Conservation (phyloP, 371 early-diverging fungal genomes). For the Mortierella sp. region DNA sequence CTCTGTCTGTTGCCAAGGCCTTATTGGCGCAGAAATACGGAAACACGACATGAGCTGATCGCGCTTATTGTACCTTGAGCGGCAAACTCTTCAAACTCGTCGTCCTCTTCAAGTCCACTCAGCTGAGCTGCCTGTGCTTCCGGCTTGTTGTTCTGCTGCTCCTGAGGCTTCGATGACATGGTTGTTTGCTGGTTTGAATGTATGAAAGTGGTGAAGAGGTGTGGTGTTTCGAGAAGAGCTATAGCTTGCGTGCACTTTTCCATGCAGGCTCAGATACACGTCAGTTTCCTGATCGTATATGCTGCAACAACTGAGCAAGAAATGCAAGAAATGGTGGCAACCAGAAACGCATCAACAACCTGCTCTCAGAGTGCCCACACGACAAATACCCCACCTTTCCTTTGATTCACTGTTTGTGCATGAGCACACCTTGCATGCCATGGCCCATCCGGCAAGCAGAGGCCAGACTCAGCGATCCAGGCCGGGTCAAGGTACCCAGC, state of each 20-base stretch:
- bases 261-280: background rate
- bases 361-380: too few species aligned
- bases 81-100: conserved; percentile 93
- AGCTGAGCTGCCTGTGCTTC: conserved; percentile 60
- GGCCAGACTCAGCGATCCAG: conserved; percentile 7
- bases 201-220: conserved; percentile 1
- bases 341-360: too few species aligned
- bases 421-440: conserved; percentile 11
- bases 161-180: conserved; percentile 36
- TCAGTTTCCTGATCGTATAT: background rate
- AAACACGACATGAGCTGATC: background rate
- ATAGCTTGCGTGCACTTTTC: too few species aligned
- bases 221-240: background rate
- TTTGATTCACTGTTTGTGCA: background rate
- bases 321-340: conserved; percentile 16
- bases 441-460: conserved; percentile 12
- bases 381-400: too few species aligned
- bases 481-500: conserved; percentile 7
- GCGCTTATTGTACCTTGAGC: conserved; percentile 73
- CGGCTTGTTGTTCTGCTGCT: conserved; percentile 31
- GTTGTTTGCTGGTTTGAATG: conserved; percentile 5
- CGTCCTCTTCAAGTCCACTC: conserved; percentile 86
- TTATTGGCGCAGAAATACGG: background rate
- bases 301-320: background rate
- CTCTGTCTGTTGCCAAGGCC: too few species aligned